A percentile compares a stretch with the other conserved stretches of the same genome.
phyloP scores from a whole-genome alignment of 371 early-diverging fungal genomes.

The Furculomyces boomerangus region DNA sequence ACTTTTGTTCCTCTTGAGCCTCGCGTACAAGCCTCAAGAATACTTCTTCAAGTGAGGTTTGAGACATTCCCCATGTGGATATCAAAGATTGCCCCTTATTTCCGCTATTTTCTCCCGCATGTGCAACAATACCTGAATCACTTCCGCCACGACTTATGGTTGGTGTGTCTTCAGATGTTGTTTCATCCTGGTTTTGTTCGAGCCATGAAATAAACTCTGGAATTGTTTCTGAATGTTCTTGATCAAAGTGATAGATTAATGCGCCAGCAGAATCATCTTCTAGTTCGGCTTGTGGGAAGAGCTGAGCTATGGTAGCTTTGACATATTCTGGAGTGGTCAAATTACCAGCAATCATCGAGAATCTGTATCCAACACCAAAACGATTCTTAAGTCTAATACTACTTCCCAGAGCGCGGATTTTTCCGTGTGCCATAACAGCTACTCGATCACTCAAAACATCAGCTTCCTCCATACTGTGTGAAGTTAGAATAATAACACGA shows the following conservation, averaged over 20 bases:
- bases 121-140: conserved; percentile 16
- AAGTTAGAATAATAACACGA: conserved; percentile 40
- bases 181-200: background rate
- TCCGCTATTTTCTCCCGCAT: conserved; percentile 28
- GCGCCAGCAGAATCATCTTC: conserved; percentile 31
- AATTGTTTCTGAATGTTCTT: conserved; percentile 8
- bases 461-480: conserved; percentile 65
- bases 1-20: conserved; percentile 20
- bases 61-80: conserved; percentile 46
- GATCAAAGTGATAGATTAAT: conserved; percentile 37
- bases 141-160: background rate
- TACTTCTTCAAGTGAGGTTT: conserved; percentile 40
- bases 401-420: conserved; percentile 38
- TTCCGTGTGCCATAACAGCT: conserved; percentile 56
- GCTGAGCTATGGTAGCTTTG: conserved; percentile 21
- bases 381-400: conserved; percentile 40
- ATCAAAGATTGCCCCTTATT: conserved; percentile 20
- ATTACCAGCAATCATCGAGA: background rate
- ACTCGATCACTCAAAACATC: conserved; percentile 37
- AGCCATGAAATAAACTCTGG: conserved; percentile 1
- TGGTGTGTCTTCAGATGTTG: background rate
- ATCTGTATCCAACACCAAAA: conserved; percentile 45
- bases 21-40: conserved; percentile 31
- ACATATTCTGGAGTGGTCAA: conserved; percentile 27
- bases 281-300: conserved; percentile 23